Conservation (phyloP, 2,329 filamentous ascomycete species). For the Dactylellina haptotyla region DNA sequence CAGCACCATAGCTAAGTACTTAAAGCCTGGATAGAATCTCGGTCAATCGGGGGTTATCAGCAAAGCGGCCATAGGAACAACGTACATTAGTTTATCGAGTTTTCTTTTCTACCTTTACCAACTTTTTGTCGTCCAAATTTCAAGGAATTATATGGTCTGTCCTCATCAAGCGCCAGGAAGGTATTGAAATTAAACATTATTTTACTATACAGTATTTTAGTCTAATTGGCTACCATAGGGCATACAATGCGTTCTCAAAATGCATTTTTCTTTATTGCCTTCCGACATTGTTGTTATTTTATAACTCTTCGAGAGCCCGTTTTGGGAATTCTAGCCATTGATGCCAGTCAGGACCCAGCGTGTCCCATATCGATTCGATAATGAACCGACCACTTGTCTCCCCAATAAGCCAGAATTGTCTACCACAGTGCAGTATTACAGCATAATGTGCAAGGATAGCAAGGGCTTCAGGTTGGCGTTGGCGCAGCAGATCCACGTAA, state of each 20-base stretch:
- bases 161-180: too few species aligned
- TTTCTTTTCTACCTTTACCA: too few species aligned
- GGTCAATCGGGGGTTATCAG: too few species aligned
- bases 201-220: too few species aligned
- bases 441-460: slow-evolving; percentile 67
- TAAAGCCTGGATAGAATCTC: too few species aligned
- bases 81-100: too few species aligned
- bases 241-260: not conserved
- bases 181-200: too few species aligned
- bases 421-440: slow-evolving; percentile 64
- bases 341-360: slow-evolving; percentile 60
- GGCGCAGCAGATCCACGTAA: slow-evolving; percentile 61
- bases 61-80: too few species aligned
- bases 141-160: too few species aligned
- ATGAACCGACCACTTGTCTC: slow-evolving; percentile 58
- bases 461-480: slow-evolving; percentile 63
- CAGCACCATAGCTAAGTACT: too few species aligned
- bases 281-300: not conserved
- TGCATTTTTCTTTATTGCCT: not conserved
- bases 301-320: slow-evolving; percentile 1
- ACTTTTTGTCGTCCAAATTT: too few species aligned
- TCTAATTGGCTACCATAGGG: too few species aligned
- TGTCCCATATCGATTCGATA: slow-evolving; percentile 57
- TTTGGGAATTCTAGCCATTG: slow-evolving; percentile 57
- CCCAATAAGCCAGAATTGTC: slow-evolving; percentile 62